phyloP scores from a whole-genome alignment of 2,329 filamentous ascomycete genomes.

The Penicillium fuscoglaucum region DNA sequence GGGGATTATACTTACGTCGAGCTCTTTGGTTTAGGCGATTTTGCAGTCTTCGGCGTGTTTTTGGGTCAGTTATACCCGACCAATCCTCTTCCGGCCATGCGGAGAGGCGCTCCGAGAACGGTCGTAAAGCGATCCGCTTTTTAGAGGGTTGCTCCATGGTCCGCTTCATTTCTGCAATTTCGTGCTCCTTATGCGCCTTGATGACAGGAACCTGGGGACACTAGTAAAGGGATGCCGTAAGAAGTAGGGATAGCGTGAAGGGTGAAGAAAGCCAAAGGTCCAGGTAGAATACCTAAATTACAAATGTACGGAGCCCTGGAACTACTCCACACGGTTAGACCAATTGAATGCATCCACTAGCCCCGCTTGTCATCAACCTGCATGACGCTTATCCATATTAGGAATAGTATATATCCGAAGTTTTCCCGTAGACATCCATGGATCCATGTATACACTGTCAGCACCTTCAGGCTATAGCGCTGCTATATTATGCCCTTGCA shows the following conservation, averaged over 20 bases:
- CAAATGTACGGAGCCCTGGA: not conserved
- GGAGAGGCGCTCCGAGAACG: not conserved
- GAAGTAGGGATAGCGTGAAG: not conserved
- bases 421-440: not conserved
- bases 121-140: not conserved
- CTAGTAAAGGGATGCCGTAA: not conserved
- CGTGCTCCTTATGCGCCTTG: not conserved
- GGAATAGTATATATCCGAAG: not conserved
- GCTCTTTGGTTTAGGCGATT: constrained; percentile 27
- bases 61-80: constrained; percentile 17
- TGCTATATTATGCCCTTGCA: too few species aligned
- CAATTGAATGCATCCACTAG: not conserved
- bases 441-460: too few species aligned
- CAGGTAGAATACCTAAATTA: too few species aligned
- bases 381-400: not conserved
- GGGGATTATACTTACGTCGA: constrained; percentile 14
- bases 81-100: constrained; percentile 14
- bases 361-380: not conserved
- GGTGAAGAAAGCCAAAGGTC: not conserved
- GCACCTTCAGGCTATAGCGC: too few species aligned
- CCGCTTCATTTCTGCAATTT: not conserved
- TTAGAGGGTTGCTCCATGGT: not conserved
- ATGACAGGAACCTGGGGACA: not conserved
- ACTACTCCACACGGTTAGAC: not conserved
- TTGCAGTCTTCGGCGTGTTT: constrained; percentile 20